Percentiles rank a stretch among this genome's conserved stretches.
These are phyloP conservation scores for Xylariaceae sp. DNA, from an alignment of 2,329 filamentous ascomycete species.

Conservation along the genomic window DNA sequence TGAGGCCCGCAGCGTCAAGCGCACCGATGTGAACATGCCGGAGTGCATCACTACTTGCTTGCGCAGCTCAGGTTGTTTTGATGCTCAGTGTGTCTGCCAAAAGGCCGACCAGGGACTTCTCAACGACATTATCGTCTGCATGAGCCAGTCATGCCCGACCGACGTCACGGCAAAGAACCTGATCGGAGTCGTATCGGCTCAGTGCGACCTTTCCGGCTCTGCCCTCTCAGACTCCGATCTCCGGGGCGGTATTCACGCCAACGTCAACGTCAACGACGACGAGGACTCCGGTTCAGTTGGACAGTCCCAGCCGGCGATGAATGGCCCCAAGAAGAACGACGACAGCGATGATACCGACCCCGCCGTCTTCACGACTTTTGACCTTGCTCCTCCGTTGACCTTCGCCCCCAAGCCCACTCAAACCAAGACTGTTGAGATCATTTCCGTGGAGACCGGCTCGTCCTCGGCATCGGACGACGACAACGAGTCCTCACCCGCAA, in stretches of 20 bases:
- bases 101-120: constrained; percentile 33
- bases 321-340: too few relatives aligned
- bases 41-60: constrained; percentile 36
- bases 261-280: background rate
- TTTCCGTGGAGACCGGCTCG: background rate
- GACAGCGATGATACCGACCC: background rate
- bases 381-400: constrained; percentile 9
- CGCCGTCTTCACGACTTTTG: constrained; percentile 6
- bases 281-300: too few relatives aligned
- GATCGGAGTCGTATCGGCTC: constrained; percentile 31
- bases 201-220: constrained; percentile 32
- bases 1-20: constrained; percentile 8
- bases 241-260: constrained; percentile 17
- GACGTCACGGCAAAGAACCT: constrained; percentile 32
- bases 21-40: constrained; percentile 24
- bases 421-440: background rate
- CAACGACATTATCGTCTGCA: constrained; percentile 36
- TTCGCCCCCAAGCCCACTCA: constrained; percentile 1
- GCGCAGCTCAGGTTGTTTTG: constrained; percentile 31
- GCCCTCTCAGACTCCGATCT: constrained; percentile 33
- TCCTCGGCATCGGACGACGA: background rate
- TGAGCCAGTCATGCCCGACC: constrained; percentile 34
- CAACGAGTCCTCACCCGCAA: background rate
- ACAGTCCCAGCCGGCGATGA: too few relatives aligned
- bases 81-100: constrained; percentile 36